A percentile compares a stretch with the other conserved stretches of the same genome.
Evolutionary conservation across 768 basidiomycete genomes (phyloP).

Genomic region (Boletus subcaerulescens): DNA sequence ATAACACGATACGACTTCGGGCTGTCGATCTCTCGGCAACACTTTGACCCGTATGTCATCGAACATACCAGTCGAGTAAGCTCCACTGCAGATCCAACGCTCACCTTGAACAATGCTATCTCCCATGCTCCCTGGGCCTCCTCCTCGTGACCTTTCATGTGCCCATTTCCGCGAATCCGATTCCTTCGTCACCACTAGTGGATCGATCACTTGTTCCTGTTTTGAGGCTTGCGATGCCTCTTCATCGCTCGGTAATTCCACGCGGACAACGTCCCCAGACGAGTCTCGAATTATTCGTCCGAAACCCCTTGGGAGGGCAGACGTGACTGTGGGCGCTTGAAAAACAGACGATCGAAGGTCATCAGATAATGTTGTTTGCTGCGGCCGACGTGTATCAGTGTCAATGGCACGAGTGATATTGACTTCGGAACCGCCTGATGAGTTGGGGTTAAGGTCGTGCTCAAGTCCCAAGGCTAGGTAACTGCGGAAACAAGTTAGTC

Average conservation of each 20-base stretch:
- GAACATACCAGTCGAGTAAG: neutral
- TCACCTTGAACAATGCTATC: constrained; percentile 33
- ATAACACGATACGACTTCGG: neutral
- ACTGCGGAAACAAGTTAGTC: constrained; percentile 37
- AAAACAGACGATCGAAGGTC: neutral
- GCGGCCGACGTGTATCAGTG: neutral
- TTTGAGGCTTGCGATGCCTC: constrained; percentile 27
- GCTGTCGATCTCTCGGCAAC: neutral
- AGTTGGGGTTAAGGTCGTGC: constrained; percentile 61
- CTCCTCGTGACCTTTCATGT: neutral
- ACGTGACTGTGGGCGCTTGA: constrained; percentile 17
- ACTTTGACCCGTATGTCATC: neutral
- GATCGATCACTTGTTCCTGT: constrained; percentile 40
- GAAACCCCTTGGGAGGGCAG: constrained; percentile 55
- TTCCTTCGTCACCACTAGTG: constrained; percentile 18
- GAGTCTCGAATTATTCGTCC: constrained; percentile 83
- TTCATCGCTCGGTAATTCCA: constrained; percentile 60
- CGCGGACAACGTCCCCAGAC: constrained; percentile 66
- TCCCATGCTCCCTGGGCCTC: neutral
- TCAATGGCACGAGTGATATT: constrained; percentile 3
- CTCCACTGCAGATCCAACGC: constrained; percentile 12
- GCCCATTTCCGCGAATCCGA: constrained; percentile 22
- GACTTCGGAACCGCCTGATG: constrained; percentile 67
- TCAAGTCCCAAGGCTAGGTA: constrained; percentile 77
- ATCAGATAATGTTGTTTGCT: neutral